phyloP scores from a whole-genome alignment of 1,139 yeast genomes.

The Scheffersomyces quercinus region DNA sequence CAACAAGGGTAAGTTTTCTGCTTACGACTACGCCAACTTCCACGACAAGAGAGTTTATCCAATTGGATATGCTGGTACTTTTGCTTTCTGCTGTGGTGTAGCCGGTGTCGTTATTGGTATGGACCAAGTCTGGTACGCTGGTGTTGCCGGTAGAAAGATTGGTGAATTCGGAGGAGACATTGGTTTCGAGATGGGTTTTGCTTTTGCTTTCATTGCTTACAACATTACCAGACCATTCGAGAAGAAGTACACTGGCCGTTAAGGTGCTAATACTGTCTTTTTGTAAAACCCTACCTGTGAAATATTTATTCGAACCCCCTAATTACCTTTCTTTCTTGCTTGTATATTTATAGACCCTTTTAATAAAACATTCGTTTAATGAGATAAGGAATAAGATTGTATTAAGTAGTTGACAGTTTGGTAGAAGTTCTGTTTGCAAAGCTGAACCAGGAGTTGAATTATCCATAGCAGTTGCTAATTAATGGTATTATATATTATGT shows the following conservation, averaged over 20 bases:
- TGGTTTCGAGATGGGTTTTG: slow-evolving; percentile 78
- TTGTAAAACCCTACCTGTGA: background rate
- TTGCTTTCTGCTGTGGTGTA: slow-evolving; percentile 80
- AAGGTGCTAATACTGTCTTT: slow-evolving; percentile 8
- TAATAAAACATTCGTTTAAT: background rate
- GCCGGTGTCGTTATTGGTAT: slow-evolving; percentile 87
- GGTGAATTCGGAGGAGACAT: slow-evolving; percentile 81
- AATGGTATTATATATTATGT: background rate
- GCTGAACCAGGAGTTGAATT: background rate
- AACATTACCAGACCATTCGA: slow-evolving; percentile 68
- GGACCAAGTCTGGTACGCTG: slow-evolving; percentile 81
- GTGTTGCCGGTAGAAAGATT: slow-evolving; percentile 62
- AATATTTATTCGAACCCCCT: background rate
- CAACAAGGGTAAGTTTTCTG: slow-evolving; percentile 57
- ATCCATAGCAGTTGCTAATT: no score
- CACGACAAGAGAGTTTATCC: slow-evolving; percentile 61
- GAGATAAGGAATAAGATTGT: background rate
- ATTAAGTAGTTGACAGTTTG: background rate
- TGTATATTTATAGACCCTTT: background rate
- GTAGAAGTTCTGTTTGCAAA: background rate
- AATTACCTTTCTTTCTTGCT: background rate
- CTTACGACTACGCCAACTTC: slow-evolving; percentile 66
- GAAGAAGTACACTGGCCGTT: slow-evolving; percentile 60
- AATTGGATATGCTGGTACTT: slow-evolving; percentile 71
- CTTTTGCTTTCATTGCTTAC: slow-evolving; percentile 67